Base-by-base conservation (phyloP, 2,329 filamentous ascomycete genomes). In the Fusarium verticillioides region DNA sequence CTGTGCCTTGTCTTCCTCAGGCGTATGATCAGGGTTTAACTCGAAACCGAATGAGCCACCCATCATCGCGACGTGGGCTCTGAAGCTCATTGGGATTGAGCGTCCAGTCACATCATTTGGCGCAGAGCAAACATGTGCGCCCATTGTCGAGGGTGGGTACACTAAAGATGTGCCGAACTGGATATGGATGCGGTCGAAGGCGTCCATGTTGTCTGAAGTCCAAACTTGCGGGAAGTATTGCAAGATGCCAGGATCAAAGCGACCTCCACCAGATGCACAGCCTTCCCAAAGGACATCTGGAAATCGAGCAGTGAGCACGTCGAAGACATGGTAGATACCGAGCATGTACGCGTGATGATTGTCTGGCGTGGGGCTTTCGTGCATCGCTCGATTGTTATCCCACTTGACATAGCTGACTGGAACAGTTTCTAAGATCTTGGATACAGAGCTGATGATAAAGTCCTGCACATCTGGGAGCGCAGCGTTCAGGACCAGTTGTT, bases 31-130 rank as follows among this genome's bases (percentile, higher is more conserved):
- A 0, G 90, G 90, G 75, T 91, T 85, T 12, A 92, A 84, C 77
- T 92, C 90, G 16, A 92, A 85, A 0, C 90, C 90, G 72, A 92
- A 92, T 0, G 88, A 90, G 4, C 90, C 90, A 62, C 90, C 90
- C 90, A 92, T 92, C 83, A 91, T 89, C 10, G 90, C 90, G 1
- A 92, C 90, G 62, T 92, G 90, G 0, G 87, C 89, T 39, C 90
- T 88, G 82, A 92, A 92, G 3, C 80, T 79, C 18, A 92, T 84
- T 0, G 89, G 86, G 4, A 87, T 87, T 3, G 84, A 87, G 26
- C 90, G 88, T 1, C 83, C 79, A 0, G 89, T 90, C 39, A 88
- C 80, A 0, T 86, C 85, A 71, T 92, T 92, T 3, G 90, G 90
- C 0, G 90, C 85, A 1, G 86, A 86, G 13, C 88, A 90, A 39